These are phyloP conservation scores for Hericium alpestre DNA, from an alignment of 768 basidiomycete genomes.

Conservation along the genomic window DNA sequence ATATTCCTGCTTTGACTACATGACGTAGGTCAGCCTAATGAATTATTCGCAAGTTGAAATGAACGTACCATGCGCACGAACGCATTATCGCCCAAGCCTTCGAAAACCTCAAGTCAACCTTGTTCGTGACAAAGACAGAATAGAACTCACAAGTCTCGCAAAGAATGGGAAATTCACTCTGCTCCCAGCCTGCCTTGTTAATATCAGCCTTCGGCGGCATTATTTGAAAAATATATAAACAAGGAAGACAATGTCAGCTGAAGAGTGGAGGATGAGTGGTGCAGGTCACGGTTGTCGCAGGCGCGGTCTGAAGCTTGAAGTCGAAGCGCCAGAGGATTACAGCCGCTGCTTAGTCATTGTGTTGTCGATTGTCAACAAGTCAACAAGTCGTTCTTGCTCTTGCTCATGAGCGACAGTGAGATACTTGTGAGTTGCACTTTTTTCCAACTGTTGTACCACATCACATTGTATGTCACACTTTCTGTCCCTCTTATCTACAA, in stretches of 20 bases:
- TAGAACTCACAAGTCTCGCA: conserved; percentile 75
- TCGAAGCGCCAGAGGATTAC: too few relatives aligned
- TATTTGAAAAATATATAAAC: not conserved
- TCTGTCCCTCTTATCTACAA: too few relatives aligned
- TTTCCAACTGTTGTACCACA: too few relatives aligned
- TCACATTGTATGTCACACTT: too few relatives aligned
- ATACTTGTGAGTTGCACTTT: too few relatives aligned
- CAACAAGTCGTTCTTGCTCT: too few relatives aligned
- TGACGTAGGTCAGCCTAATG: not conserved
- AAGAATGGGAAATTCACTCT: conserved; percentile 86
- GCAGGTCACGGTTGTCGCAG: not conserved
- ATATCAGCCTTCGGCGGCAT: conserved; percentile 84
- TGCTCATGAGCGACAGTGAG: too few relatives aligned
- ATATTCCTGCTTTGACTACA: conserved; percentile 91
- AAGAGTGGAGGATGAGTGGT: not conserved
- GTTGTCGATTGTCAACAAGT: too few relatives aligned
- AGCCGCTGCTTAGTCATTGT: too few relatives aligned
- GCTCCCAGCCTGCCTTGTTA: conserved; percentile 92
- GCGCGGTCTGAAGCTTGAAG: too few relatives aligned
- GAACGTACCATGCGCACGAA: conserved; percentile 84
- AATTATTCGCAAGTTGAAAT: not conserved
- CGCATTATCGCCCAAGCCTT: conserved; percentile 81
- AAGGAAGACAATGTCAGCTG: not conserved
- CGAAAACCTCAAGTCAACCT: not conserved
- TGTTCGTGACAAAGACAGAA: not conserved